Percentiles rank a stretch among this genome's conserved stretches.
Conservation (phyloP, 2,329 filamentous ascomycete genomes). For the Trichoderma atroviride region DNA sequence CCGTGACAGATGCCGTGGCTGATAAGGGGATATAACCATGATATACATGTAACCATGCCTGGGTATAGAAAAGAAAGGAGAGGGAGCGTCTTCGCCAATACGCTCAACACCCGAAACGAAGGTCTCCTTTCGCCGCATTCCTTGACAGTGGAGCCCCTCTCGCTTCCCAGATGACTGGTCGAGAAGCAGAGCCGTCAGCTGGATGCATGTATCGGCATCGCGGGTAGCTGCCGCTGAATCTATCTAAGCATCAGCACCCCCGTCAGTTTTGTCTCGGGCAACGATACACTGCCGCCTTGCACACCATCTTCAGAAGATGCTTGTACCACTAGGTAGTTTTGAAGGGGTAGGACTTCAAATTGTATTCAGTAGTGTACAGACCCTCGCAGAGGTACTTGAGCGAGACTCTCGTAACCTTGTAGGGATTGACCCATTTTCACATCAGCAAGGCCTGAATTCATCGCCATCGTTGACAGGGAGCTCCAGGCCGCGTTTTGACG, state of each 20-base stretch:
- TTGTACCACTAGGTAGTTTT: neutral
- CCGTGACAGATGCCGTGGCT: neutral
- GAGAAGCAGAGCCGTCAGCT: neutral
- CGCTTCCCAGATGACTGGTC: neutral
- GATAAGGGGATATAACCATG: neutral
- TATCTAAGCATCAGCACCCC: neutral
- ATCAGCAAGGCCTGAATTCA: neutral
- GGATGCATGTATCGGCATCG: slow-evolving; percentile 1
- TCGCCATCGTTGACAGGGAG: neutral
- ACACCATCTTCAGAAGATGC: neutral
- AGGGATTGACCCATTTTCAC: neutral
- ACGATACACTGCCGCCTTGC: neutral
- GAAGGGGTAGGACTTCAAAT: neutral
- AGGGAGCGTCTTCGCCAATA: neutral
- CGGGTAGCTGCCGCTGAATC: slow-evolving; percentile 12
- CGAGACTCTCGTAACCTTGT: neutral
- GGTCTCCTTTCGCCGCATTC: neutral
- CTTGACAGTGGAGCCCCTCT: neutral
- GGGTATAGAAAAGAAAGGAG: neutral
- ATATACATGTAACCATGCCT: neutral
- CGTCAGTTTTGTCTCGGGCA: neutral
- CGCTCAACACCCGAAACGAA: neutral
- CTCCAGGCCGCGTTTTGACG: neutral
- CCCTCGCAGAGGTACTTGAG: neutral
- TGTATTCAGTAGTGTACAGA: neutral